A percentile compares a stretch with the other conserved stretches of the same genome.
Evolutionary conservation across 768 basidiomycete genomes (phyloP).

Genomic region (Leccinum longicurvipes): DNA sequence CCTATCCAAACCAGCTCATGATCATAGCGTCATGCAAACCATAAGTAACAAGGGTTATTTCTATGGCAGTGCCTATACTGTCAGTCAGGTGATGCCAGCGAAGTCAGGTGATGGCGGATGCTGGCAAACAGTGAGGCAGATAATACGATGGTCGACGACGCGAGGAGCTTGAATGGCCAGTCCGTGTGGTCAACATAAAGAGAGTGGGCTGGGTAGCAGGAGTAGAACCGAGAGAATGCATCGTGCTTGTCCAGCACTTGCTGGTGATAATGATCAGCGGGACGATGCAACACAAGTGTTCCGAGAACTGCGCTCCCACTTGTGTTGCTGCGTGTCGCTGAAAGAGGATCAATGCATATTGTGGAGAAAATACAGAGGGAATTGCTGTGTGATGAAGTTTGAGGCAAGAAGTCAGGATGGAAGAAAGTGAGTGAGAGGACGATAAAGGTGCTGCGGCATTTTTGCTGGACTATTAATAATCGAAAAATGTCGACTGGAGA

Average conservation of each 20-base stretch:
- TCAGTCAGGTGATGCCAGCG: neutral
- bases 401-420: neutral
- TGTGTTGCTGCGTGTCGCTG: slow-evolving; percentile 21
- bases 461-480: slow-evolving; percentile 23
- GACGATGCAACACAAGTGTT: slow-evolving; percentile 35
- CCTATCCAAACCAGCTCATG: slow-evolving; percentile 3
- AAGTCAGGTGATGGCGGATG: slow-evolving; percentile 10
- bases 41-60: neutral
- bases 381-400: neutral
- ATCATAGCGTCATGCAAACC: neutral
- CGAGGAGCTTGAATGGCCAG: neutral
- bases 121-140: too few species aligned
- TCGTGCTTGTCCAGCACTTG: neutral
- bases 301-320: slow-evolving; percentile 48
- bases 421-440: neutral
- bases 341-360: neutral
- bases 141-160: neutral
- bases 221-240: neutral
- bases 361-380: neutral
- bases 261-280: neutral
- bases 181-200: too few species aligned
- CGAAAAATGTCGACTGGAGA: slow-evolving; percentile 11
- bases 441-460: slow-evolving; percentile 35
- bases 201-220: neutral
- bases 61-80: neutral